A percentile compares a stretch with the other conserved stretches of the same genome.
Evolutionary conservation across 805 yeast species (phyloP).

Genomic region (Cyberlindnera maritima): DNA sequence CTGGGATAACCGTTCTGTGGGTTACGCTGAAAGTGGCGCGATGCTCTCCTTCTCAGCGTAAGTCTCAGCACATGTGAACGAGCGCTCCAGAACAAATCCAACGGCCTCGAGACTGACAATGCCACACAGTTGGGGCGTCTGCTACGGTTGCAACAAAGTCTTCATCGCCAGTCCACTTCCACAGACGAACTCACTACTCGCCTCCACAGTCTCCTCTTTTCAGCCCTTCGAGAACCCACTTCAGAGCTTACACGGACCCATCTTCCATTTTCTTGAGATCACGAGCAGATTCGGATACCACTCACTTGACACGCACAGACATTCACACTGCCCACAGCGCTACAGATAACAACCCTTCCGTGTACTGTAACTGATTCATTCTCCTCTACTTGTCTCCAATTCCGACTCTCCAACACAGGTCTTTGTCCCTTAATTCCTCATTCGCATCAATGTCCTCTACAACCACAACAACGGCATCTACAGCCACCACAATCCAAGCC

Average conservation of each 20-base stretch:
- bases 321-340: too few relatives aligned
- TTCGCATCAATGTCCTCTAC: conserved; percentile 4
- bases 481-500: conserved; percentile 10
- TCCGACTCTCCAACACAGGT: background rate
- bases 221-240: too few relatives aligned
- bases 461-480: conserved; percentile 5
- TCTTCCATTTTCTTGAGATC: background rate
- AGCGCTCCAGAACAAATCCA: background rate
- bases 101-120: too few relatives aligned
- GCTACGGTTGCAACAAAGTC: too few relatives aligned
- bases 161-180: too few relatives aligned
- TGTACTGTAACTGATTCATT: too few relatives aligned
- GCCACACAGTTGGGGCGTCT: too few relatives aligned
- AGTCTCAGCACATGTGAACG: background rate
- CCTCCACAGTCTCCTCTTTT: too few relatives aligned
- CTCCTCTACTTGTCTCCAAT: background rate
- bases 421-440: too few relatives aligned
- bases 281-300: background rate
- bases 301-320: background rate
- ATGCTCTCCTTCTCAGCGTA: background rate
- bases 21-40: background rate
- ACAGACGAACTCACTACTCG: too few relatives aligned
- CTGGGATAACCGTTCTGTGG: background rate
- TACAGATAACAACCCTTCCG: too few relatives aligned
- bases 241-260: background rate